phyloP scores from a whole-genome alignment of 225 moss, liverwort and hornwort genomes.

The Neckera pumila region DNA sequence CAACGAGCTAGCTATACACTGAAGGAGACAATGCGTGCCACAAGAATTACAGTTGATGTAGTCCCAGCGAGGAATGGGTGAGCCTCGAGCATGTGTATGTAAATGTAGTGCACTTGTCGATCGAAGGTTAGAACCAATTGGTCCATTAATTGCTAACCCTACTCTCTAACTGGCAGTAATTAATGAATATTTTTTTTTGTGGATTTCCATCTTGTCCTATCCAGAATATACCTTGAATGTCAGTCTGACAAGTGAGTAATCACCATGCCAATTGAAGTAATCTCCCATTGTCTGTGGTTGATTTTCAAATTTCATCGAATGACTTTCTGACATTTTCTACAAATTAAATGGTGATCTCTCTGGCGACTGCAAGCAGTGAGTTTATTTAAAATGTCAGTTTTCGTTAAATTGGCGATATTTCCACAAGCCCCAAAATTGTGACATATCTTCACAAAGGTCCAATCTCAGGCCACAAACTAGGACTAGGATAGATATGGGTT shows the following conservation, averaged over 20 bases:
- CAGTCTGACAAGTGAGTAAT: background rate
- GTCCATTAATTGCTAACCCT: background rate
- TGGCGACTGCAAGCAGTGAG: background rate
- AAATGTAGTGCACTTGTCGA: background rate
- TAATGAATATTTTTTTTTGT: background rate
- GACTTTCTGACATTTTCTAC: background rate
- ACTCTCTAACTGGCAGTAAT: background rate
- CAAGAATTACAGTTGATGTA: background rate
- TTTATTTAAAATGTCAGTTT: background rate
- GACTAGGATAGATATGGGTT: background rate
- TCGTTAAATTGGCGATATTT: background rate
- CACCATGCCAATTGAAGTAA: background rate
- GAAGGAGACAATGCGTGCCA: background rate
- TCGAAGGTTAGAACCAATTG: background rate
- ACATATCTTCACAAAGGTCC: background rate
- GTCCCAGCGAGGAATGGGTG: background rate
- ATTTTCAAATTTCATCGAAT: background rate
- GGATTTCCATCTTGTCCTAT: background rate
- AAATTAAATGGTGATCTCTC: background rate
- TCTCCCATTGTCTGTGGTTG: background rate
- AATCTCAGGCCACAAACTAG: background rate
- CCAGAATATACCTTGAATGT: background rate
- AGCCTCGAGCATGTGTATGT: background rate
- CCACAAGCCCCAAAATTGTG: background rate
- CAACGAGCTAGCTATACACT: background rate